Evolutionary conservation across 2,329 filamentous ascomycete genomes (phyloP), one percentile per base, ranked within the genome.

Genomic region (Beauveria sp.): DNA sequence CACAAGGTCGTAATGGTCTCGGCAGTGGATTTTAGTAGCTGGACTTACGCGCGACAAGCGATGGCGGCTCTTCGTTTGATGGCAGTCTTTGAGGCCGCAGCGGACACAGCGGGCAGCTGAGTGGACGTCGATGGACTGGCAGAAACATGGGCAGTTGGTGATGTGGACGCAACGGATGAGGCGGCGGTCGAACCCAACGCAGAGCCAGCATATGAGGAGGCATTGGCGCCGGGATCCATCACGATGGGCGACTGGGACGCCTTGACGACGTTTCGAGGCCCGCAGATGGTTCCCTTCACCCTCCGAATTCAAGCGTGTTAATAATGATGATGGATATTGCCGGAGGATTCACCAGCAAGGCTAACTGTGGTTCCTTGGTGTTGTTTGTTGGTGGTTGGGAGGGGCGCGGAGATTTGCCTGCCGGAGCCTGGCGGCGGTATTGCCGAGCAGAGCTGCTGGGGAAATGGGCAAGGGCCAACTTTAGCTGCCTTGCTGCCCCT

Each of bases 31-130:
- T 38, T n/a, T 8, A 18, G 20, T 12, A 40, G 26, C 38, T 43
- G 28, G 65, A 69, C 74, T 64, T 71, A 82, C 80, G 80, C 79
- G 71, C 79, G 75, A 67, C 81, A 83, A 62, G 81, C 81, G 67
- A 83, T 80, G 28, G 79, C 75, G 45, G 80, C 78, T 69, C 79
- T 75, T 56, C 80, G 77, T 69, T 80, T 82, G 68, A 81, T 76
- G 50, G 62, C 64, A 5, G 68, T 52, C 49, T 55, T 63, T 42
- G 50, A 60, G 54, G 34, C 61, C 31, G 61, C 40, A 52, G 59
- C 26, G 18, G 42, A 24, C 6, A 18, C 22, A 6, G 59, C 34
- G 34, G 34, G 9, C 34, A 38, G 34, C 34, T 38, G 34, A n/a
- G 59, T 55, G 20, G 59, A 54, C 28, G 40, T 45, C 22, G 40